These are phyloP conservation scores for Udeniomyces megalosporus DNA, from an alignment of 768 basidiomycete genomes.

Conservation along the genomic window DNA sequence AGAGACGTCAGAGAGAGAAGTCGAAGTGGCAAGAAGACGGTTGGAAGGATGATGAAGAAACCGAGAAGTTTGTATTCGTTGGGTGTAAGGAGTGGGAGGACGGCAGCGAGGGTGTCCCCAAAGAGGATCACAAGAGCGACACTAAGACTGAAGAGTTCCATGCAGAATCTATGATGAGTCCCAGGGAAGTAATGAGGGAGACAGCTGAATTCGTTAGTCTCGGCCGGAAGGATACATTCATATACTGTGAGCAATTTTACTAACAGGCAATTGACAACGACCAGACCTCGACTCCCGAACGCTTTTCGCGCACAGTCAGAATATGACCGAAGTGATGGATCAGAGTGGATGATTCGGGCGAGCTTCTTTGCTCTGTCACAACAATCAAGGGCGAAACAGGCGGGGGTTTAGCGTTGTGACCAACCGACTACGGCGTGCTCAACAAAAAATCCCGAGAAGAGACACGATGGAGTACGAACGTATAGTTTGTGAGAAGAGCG, in stretches of 20 bases:
- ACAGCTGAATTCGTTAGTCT: conserved; percentile 35
- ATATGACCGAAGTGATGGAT: conserved; percentile 60
- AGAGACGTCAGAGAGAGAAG: conserved; percentile 77
- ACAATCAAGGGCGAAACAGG: background rate
- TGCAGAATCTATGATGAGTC: conserved; percentile 45
- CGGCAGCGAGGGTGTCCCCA: conserved; percentile 63
- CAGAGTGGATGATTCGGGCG: conserved; percentile 55
- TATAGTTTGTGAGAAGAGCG: conserved; percentile 69
- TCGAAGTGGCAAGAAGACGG: conserved; percentile 67
- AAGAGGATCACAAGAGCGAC: conserved; percentile 35
- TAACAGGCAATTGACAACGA: conserved; percentile 28
- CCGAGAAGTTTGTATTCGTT: conserved; percentile 62
- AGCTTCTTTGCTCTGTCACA: conserved; percentile 63
- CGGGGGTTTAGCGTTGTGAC: too few relatives aligned
- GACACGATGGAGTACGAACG: conserved; percentile 38
- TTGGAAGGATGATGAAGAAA: conserved; percentile 62
- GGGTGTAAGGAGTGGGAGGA: conserved; percentile 51
- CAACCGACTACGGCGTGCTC: background rate
- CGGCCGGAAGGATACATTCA: background rate
- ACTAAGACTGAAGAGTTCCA: conserved; percentile 48
- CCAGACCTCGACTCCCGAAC: conserved; percentile 56
- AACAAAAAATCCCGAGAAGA: background rate
- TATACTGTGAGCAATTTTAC: background rate
- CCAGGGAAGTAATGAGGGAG: background rate
- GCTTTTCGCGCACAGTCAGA: conserved; percentile 79